Base-by-base conservation (phyloP, 805 yeast species). In the Wickerhamiella bombiphila region DNA sequence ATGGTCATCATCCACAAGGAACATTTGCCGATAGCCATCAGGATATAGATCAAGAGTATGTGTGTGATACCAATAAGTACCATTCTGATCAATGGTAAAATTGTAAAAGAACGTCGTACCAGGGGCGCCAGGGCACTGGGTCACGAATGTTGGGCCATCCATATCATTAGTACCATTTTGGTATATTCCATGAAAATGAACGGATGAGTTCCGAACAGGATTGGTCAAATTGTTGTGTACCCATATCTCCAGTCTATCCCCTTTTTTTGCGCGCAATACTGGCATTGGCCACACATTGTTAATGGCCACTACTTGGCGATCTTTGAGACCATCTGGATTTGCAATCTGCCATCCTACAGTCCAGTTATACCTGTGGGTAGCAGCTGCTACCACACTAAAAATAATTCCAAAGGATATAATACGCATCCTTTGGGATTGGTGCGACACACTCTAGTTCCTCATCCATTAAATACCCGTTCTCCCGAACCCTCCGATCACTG, bases 1-100 rank as follows among this genome's bases (percentile, higher is more conserved):
- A 14, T 66, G 65, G 31, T 69, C 73, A 47, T 76, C 80, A 49
- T 78, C 76, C 50, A 91, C 76, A 47, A 91, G 68, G 46, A 88
- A 70, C 22, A 64, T 52, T 34, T 59, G 65, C 21, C 68, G 57
- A 39, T 63, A 54, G 56, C 98, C 98, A 56, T 91, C 97, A 58
- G 91, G 86, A 52, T 85, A 85, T 60, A 86, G 94, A 49, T 86
- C 88, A 17, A 68, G 59, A 25, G 86, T 74, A 63, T 91, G 98
- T 21, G 97, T 82, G 60, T 91, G 98, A 67, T 88, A 91, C 98
- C 98, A 91, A 68, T 67, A 91, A 15, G 94, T 71, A 53, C 98
- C 98, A 41, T 67, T 73, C 61, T 91, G 95, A 35, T 70, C 71
- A 43, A 85, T 82, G 20, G 94, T 79, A 60, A 91, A 91, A 65